These are phyloP conservation scores for Tuctoria greenei DNA, from an alignment of 176 grass and related monocot genomes.

Conservation along the genomic window DNA sequence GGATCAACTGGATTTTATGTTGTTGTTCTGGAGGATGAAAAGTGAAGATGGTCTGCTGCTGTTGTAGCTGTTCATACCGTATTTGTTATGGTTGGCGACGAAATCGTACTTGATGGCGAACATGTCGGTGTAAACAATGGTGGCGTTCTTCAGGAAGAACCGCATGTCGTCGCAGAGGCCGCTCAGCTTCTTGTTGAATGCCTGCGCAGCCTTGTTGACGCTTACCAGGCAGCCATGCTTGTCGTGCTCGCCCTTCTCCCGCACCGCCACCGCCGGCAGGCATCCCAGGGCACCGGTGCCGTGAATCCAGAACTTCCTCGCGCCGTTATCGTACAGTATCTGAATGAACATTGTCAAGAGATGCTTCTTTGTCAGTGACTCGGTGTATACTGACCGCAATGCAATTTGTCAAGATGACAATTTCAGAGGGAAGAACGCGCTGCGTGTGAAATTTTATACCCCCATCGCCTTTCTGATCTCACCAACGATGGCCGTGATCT, in stretches of 20 bases:
- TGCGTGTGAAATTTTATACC: constrained; percentile 7
- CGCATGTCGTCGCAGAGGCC: constrained; percentile 54
- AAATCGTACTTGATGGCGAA: constrained; percentile 88
- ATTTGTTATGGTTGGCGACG: constrained; percentile 68
- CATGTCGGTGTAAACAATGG: constrained; percentile 78
- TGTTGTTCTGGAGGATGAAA: background rate
- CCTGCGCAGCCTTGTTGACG: constrained; percentile 57
- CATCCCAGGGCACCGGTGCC: constrained; percentile 70
- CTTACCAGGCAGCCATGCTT: constrained; percentile 51
- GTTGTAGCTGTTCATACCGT: constrained; percentile 44
- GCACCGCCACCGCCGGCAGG: constrained; percentile 65
- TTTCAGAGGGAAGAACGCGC: background rate
- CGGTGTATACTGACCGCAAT: background rate
- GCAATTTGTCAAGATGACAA: background rate
- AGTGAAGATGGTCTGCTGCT: background rate
- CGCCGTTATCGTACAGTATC: constrained; percentile 65
- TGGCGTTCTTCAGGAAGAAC: constrained; percentile 50
- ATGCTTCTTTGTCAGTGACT: constrained; percentile 32
- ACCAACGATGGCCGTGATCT: constrained; percentile 36
- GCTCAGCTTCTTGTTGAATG: constrained; percentile 62
- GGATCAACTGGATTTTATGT: background rate
- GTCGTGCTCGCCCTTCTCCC: constrained; percentile 45
- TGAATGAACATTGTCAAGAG: too few species aligned
- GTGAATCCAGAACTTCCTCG: constrained; percentile 82
- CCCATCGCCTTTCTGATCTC: constrained; percentile 53